Evolutionary conservation across 1,284 basidiomycete genomes (phyloP).

Genomic region (Ganoderma meredithae): DNA sequence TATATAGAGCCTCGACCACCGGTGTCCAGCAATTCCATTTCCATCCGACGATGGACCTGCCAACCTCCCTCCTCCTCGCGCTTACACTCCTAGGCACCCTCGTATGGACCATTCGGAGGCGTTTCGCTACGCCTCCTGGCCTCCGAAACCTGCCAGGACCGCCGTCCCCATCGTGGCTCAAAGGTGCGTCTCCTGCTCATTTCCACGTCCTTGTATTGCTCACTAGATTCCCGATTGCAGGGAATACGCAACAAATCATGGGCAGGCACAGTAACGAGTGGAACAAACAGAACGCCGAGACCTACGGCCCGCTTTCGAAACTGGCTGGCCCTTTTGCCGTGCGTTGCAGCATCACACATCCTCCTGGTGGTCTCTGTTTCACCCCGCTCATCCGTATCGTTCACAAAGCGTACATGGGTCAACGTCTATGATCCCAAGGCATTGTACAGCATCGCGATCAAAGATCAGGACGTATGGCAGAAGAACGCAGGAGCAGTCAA

Average conservation of each 20-base stretch:
- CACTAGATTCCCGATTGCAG: not conserved
- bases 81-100: not conserved
- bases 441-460: conserved; percentile 28
- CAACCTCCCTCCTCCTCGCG: not conserved
- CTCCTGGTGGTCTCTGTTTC: not conserved
- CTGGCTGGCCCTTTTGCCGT: conserved; percentile 29
- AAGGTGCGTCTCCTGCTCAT: not conserved
- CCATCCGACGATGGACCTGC: not conserved
- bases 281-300: conserved; percentile 19
- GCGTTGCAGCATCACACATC: not conserved
- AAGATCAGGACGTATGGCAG: conserved; percentile 28
- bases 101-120: not conserved
- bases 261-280: conserved; percentile 30
- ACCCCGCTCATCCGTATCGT: not conserved
- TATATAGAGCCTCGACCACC: not conserved
- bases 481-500: conserved; percentile 20
- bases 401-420: conserved; percentile 12
- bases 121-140: not conserved
- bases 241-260: conserved; percentile 27
- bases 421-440: conserved; percentile 26
- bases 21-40: not conserved
- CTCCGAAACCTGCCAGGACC: conserved; percentile 8
- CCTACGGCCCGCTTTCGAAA: conserved; percentile 30
- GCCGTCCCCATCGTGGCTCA: not conserved
- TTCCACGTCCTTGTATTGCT: not conserved